Conservation (phyloP, 129 eudicot species). For the Calendula officinalis region DNA sequence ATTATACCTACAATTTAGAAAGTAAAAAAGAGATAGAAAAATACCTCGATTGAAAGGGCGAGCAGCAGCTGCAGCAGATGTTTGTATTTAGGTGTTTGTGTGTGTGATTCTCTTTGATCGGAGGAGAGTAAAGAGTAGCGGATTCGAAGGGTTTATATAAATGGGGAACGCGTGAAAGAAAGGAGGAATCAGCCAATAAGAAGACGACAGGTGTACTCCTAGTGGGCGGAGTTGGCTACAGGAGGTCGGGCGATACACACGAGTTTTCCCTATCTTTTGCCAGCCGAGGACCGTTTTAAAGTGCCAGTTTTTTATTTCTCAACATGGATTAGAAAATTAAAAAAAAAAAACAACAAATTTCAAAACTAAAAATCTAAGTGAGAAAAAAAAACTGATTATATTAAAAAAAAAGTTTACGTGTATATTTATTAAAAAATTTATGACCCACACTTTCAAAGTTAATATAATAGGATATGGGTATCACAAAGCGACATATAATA, state of each 20-base stretch:
- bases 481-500: too few species aligned
- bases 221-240: constrained; percentile 42
- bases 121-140: constrained; percentile 21
- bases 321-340: too few species aligned
- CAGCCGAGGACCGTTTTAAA: constrained; percentile 42
- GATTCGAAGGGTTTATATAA: constrained; percentile 34
- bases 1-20: background rate
- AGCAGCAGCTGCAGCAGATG: constrained; percentile 17
- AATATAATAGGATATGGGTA: too few species aligned
- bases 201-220: constrained; percentile 38
- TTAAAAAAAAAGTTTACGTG: too few species aligned
- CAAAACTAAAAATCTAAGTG: too few species aligned
- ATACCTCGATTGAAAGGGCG: constrained; percentile 31
- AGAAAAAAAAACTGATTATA: too few species aligned
- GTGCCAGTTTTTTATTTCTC: constrained; percentile 13
- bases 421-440: too few species aligned
- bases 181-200: constrained; percentile 33
- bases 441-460: too few species aligned
- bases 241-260: constrained; percentile 33
- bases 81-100: constrained; percentile 5
- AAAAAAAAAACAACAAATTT: too few species aligned
- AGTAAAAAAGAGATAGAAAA: constrained; percentile 10
- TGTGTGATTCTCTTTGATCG: constrained; percentile 28
- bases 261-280: constrained; percentile 33
- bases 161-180: constrained; percentile 28